Percentiles rank a stretch among this genome's conserved stretches.
phyloP scores from a whole-genome alignment of 305 asterid genomes.

The Salvia sclarea region DNA sequence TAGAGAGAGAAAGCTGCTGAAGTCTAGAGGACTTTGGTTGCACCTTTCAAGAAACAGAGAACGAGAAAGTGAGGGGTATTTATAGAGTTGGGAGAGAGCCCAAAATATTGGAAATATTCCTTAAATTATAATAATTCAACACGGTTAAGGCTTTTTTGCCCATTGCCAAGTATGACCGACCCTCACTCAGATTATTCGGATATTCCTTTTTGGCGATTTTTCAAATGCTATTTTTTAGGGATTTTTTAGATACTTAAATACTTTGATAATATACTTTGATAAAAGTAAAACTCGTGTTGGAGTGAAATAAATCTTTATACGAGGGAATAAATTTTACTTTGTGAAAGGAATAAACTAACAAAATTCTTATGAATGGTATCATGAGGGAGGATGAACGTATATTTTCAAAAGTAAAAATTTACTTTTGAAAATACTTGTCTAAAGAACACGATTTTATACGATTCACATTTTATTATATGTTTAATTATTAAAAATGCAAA shows the following conservation, averaged over 20 bases:
- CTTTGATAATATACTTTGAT: too few relatives aligned
- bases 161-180: background rate
- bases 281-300: too few relatives aligned
- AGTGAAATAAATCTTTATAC: background rate
- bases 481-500: too few relatives aligned
- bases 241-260: too few relatives aligned
- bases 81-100: constrained; percentile 31
- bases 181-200: constrained; percentile 32
- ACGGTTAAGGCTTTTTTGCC: constrained; percentile 15
- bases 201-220: constrained; percentile 36
- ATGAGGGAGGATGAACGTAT: too few relatives aligned
- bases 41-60: constrained; percentile 38
- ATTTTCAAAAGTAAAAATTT: too few relatives aligned
- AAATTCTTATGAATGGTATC: too few relatives aligned
- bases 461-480: too few relatives aligned
- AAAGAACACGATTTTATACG: too few relatives aligned
- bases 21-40: constrained; percentile 6
- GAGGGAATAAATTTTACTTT: background rate
- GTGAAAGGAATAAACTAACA: background rate
- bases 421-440: too few relatives aligned
- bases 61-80: constrained; percentile 20
- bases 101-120: background rate
- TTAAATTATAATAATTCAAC: constrained; percentile 26
- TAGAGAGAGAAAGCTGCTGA: constrained; percentile 27
- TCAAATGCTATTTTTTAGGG: background rate